phyloP scores from a whole-genome alignment of 306 rosid species.

The Dryas alaskensis region DNA sequence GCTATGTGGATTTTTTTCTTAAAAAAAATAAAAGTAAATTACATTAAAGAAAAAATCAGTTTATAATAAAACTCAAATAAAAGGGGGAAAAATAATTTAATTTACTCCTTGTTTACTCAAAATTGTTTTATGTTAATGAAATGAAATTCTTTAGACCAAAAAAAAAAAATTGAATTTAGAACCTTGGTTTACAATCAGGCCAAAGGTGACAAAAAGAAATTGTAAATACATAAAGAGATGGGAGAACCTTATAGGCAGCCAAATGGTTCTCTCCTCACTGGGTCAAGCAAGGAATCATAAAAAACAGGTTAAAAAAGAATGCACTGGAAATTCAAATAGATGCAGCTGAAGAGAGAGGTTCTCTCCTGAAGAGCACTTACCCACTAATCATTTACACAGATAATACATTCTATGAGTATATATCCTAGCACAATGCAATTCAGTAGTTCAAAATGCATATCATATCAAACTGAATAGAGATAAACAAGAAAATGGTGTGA shows the following conservation, averaged over 20 bases:
- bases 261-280: neutral
- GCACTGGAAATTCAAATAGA: neutral
- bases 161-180: too few relatives aligned
- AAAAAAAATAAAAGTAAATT: neutral
- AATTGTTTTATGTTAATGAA: neutral
- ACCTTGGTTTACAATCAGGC: neutral
- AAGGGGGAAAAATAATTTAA: neutral
- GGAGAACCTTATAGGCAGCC: neutral
- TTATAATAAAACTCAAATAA: neutral
- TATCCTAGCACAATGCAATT: neutral
- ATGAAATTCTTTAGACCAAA: neutral
- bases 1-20: neutral
- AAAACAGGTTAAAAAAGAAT: neutral
- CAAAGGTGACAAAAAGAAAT: neutral
- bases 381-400: neutral
- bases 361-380: neutral
- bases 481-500: constrained; percentile 6
- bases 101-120: neutral
- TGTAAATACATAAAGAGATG: neutral
- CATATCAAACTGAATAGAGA: neutral
- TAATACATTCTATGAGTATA: neutral
- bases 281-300: neutral
- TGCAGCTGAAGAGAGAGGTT: neutral
- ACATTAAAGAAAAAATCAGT: neutral
- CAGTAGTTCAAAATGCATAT: neutral